phyloP scores from a whole-genome alignment of 1,284 basidiomycete genomes.

The Trichosporon asahii region DNA sequence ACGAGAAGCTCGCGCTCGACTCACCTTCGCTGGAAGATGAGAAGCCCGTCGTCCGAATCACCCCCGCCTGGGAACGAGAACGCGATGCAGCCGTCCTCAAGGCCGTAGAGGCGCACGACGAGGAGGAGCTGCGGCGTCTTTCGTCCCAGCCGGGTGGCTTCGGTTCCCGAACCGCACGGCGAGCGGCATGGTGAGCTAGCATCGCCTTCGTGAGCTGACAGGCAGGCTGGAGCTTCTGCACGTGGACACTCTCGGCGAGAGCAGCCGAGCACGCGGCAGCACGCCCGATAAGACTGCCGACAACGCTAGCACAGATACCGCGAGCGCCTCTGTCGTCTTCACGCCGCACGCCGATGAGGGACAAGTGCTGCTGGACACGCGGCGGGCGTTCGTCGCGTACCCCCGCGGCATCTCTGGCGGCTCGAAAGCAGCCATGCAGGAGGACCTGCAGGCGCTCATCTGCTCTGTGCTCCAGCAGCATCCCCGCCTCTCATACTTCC shows the following conservation, averaged over 20 bases:
- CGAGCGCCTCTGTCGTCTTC: slow-evolving; percentile 14
- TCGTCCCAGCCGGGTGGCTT: slow-evolving; percentile 48
- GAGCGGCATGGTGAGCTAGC: slow-evolving; percentile 42
- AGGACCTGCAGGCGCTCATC: slow-evolving; percentile 69
- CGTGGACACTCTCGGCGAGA: slow-evolving; percentile 13
- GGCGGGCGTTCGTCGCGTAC: slow-evolving; percentile 83
- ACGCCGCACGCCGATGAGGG: slow-evolving; percentile 68
- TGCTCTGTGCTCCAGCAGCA: slow-evolving; percentile 69
- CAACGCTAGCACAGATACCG: slow-evolving; percentile 9
- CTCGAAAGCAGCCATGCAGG: slow-evolving; percentile 59
- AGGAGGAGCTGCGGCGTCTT: slow-evolving; percentile 32
- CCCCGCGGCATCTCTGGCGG: slow-evolving; percentile 58
- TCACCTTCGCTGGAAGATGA: neutral
- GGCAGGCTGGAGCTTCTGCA: slow-evolving; percentile 34
- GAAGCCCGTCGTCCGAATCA: neutral
- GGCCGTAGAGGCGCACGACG: slow-evolving; percentile 37
- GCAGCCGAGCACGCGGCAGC: neutral
- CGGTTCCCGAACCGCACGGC: slow-evolving; percentile 36
- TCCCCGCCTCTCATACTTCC: slow-evolving; percentile 76
- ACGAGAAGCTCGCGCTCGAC: neutral
- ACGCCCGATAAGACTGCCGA: neutral
- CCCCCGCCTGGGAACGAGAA: slow-evolving; percentile 29
- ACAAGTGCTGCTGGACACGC: slow-evolving; percentile 79
- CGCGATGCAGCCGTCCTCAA: slow-evolving; percentile 34
- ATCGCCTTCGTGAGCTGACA: slow-evolving; percentile 12